Percentiles rank a stretch among this genome's conserved stretches.
Conservation (phyloP, 257 asterid species). For the Solanum etuberosum region DNA sequence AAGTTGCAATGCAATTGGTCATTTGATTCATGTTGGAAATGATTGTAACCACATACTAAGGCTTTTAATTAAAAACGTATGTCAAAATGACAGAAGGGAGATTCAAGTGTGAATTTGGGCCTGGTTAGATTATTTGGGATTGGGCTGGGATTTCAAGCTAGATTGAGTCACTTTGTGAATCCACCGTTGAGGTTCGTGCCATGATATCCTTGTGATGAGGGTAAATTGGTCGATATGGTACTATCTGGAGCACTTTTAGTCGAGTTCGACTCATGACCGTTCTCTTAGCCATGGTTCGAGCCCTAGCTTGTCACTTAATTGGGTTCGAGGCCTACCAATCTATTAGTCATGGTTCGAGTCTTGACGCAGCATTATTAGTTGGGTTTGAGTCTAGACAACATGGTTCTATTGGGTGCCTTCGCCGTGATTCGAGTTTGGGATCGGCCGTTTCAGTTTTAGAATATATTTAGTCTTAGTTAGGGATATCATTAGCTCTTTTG, state of each 20-base stretch:
- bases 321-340: too few relatives aligned
- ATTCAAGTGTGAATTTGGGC: background rate
- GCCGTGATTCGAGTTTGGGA: background rate
- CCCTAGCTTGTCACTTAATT: too few relatives aligned
- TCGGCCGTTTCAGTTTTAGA: too few relatives aligned
- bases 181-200: background rate
- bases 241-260: background rate
- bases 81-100: too few relatives aligned
- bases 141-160: background rate
- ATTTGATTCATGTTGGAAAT: background rate
- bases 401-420: background rate
- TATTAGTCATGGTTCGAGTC: background rate
- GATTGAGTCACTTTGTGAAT: background rate
- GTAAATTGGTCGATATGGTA: background rate
- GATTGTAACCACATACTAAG: background rate
- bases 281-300: background rate
- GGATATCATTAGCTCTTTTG: background rate
- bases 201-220: background rate
- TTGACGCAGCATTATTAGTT: background rate
- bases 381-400: background rate
- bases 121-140: background rate
- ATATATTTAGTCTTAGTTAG: background rate
- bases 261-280: background rate
- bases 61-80: background rate
- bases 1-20: background rate